Base-by-base conservation (phyloP, 2,329 filamentous ascomycete species). In the Byssochlamys sp. region DNA sequence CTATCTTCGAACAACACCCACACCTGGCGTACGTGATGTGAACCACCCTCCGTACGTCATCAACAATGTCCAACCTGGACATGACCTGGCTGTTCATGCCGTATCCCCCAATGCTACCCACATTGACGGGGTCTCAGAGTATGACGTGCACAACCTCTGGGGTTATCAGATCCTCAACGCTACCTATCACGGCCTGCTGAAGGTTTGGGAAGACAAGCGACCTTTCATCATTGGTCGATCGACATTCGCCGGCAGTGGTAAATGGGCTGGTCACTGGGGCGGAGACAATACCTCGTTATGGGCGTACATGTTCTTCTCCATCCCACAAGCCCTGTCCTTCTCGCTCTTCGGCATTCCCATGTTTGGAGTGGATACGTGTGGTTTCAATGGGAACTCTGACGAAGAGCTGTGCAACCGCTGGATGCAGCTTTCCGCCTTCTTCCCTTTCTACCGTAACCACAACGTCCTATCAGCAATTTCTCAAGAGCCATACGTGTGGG, bases 201-300 rank as follows among this genome's bases (percentile, higher is more conserved):
- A 77, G 1, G 77, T 89, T 19, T 83, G 84, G 59, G 84, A 87
- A 0, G 78, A 75, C 12, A 88, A 88, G 69, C 84, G 90, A 0
- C 90, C 90, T 0, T 89, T 95, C 73, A 88, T 95, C 67, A 90
- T 95, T 65, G 88, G 87, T 0, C 85, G 90, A 14, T 89, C 86
- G 45, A 94, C 89, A 1, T 94, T 92, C 66, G 81, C 88, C 9
- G 89, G 90, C 2, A 84, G 84, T 0, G 90, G 90, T 1, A 84
- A 83, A 69, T 87, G 82, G 75, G 86, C 88, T 1, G 89, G 88
- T 1, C 89, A 94, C 71, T 95, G 89, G 89, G 88, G 89, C 29
- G 88, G 87, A 33, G 85, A 92, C 70, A 91, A 91, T 66, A 75
- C 77, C 19, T 86, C 85, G 2, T 80, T 82, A 12, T 92, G 87